Base-by-base conservation (phyloP, 768 basidiomycete genomes). In the Lentinula sp. region DNA sequence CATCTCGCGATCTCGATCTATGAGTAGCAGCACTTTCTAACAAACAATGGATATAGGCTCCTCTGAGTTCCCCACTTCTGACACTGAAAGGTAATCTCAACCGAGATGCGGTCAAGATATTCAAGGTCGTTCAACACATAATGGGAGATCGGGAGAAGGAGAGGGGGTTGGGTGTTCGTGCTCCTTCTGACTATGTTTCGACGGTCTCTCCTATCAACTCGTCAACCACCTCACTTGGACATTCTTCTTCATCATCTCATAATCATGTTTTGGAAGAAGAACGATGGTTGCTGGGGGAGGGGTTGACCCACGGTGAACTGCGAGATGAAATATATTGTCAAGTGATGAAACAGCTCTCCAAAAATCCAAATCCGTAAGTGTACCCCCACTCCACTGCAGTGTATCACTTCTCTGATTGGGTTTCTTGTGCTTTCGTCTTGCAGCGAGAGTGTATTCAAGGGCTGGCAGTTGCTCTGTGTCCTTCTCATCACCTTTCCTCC, bases 281-380 rank as follows among this genome's bases (percentile, higher is more conserved):
- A 63, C 79, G 92, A 20, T 95, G 92, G 91, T 73, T 97, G 62
- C 78, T 96, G 9, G 80, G 84, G 49, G 87, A 91, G 68, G 94
- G 91, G 2, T 78, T 97, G 41, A 71, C 81, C 2, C 85, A 93
- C 61, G 86, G 88, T 10, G 93, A 96, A 73, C 77, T 97, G 66
- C 77, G 95, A 63, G 95, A 98, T 72, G 95, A 97, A 74, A 87
- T 95, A 54, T 98, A 92, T 66, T 95, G 92, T 68, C 95, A 97
- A 66, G 65, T 92, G 28, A 88, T 95, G 85, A 97, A 97, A 70
- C 95, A 97, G 72, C 76, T 96, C 13, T 91, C 84, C 1, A 81
- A 81, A 46, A 97, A 97, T 71, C 86, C 92, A 9, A 87, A 81
- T 71, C 76, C 87, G 86, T 93, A 68, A 66, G 91, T 83, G 2